Percentiles rank a stretch among this genome's conserved stretches.
phyloP scores from a whole-genome alignment of 306 rosid species.

The Cyamopsis tetragonoloba region DNA sequence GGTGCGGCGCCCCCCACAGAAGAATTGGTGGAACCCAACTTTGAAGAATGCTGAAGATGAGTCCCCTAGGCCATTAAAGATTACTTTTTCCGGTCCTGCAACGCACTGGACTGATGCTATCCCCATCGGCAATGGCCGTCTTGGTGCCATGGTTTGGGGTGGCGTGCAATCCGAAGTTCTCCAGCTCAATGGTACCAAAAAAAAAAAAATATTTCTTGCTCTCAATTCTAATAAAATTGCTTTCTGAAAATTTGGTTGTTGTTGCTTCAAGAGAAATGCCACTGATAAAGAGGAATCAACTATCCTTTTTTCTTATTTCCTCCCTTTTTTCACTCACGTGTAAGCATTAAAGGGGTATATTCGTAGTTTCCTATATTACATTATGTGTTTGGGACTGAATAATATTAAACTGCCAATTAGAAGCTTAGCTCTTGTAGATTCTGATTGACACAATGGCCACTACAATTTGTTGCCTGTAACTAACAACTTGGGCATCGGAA shows the following conservation, averaged over 20 bases:
- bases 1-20: conserved; percentile 42
- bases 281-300: background rate
- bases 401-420: background rate
- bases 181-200: conserved; percentile 79
- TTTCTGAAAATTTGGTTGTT: background rate
- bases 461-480: background rate
- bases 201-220: background rate
- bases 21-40: conserved; percentile 55
- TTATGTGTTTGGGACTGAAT: background rate
- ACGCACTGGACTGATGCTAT: conserved; percentile 81
- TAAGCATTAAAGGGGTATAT: background rate
- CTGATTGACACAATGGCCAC: background rate
- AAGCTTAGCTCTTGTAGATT: background rate
- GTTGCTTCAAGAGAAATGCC: background rate
- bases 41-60: conserved; percentile 24
- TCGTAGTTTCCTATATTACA: background rate
- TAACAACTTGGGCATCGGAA: background rate
- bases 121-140: conserved; percentile 92
- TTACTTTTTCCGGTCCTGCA: conserved; percentile 61
- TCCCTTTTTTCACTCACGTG: background rate
- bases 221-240: background rate
- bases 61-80: conserved; percentile 51
- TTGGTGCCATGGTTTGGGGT: conserved; percentile 96
- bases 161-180: conserved; percentile 66
- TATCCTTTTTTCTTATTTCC: background rate